Conservation (phyloP, 2,329 filamentous ascomycete species). For the Sordariomycetes sp. region DNA sequence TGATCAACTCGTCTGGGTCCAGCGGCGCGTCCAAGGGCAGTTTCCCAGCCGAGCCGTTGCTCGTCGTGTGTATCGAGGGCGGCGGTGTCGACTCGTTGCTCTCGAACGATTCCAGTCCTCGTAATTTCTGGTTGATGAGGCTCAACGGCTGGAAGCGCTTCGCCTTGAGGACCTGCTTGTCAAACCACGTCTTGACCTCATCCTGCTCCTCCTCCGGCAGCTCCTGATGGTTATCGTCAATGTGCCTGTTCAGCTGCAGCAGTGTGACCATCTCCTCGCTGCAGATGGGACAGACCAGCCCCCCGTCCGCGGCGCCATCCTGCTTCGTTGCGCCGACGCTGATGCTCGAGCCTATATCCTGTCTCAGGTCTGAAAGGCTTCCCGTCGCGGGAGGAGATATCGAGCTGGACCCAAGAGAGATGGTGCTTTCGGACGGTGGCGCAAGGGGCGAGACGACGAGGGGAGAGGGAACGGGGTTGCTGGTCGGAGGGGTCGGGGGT, state of each 20-base stretch:
- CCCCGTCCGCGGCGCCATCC: constrained; percentile 37
- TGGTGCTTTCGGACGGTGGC: constrained; percentile 57
- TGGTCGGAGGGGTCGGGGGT: constrained; percentile 40
- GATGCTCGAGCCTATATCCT: constrained; percentile 76
- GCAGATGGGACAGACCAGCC: constrained; percentile 92
- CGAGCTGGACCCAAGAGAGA: constrained; percentile 66
- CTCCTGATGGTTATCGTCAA: constrained; percentile 87
- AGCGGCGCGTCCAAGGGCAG: constrained; percentile 31
- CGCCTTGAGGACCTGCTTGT: constrained; percentile 86
- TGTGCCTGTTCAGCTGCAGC: constrained; percentile 75
- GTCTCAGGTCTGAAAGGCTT: constrained; percentile 59
- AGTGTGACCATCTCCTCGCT: constrained; percentile 98
- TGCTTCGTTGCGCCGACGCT: constrained; percentile 51
- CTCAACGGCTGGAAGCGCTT: constrained; percentile 89
- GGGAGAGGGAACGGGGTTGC: constrained; percentile 14
- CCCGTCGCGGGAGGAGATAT: constrained; percentile 45
- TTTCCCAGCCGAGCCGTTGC: constrained; percentile 26
- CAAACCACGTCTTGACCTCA: constrained; percentile 95
- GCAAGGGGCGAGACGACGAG: constrained; percentile 41
- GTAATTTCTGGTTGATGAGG: constrained; percentile 85
- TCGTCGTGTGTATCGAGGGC: constrained; percentile 13
- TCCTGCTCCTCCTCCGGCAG: constrained; percentile 82
- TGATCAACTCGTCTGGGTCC: constrained; percentile 87
- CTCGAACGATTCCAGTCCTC: constrained; percentile 88
- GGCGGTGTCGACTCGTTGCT: constrained; percentile 61